These are phyloP conservation scores for Elaeis oleifera DNA, from an alignment of 202 grass and related monocot genomes.

Conservation along the genomic window DNA sequence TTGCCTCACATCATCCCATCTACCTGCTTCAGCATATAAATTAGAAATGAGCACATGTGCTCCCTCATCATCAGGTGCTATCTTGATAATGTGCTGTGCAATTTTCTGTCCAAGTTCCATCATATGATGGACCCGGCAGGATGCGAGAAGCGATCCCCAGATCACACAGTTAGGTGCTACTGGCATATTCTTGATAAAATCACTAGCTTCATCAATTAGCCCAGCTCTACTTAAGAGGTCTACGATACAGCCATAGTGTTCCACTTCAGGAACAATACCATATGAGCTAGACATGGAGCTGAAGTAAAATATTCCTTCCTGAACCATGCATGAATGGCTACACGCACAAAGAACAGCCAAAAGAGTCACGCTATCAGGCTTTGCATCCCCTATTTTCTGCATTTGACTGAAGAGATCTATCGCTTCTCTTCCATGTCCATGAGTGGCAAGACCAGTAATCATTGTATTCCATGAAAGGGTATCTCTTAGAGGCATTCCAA, in stretches of 20 bases:
- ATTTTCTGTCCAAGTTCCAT: slow-evolving; percentile 46
- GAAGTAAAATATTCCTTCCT: slow-evolving; percentile 53
- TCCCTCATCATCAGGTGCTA: slow-evolving; percentile 47
- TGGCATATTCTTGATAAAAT: slow-evolving; percentile 63
- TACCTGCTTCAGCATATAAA: slow-evolving; percentile 51
- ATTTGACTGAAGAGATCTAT: slow-evolving; percentile 51
- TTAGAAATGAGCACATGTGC: slow-evolving; percentile 64
- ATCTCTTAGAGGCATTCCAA: slow-evolving; percentile 39
- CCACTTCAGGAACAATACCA: slow-evolving; percentile 37
- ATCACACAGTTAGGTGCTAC: slow-evolving; percentile 54
- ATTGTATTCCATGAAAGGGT: slow-evolving; percentile 69
- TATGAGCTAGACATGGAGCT: slow-evolving; percentile 36
- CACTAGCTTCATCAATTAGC: slow-evolving; percentile 52
- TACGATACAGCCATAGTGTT: slow-evolving; percentile 73
- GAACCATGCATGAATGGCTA: slow-evolving; percentile 61
- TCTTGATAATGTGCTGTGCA: slow-evolving; percentile 24
- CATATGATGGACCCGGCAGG: slow-evolving; percentile 53
- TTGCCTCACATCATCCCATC: slow-evolving; percentile 54
- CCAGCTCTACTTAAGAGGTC: slow-evolving; percentile 75
- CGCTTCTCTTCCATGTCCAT: slow-evolving; percentile 54
- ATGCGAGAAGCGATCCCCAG: slow-evolving; percentile 72
- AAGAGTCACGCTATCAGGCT: slow-evolving; percentile 65
- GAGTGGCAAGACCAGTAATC: slow-evolving; percentile 63
- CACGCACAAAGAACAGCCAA: slow-evolving; percentile 64
- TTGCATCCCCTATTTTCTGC: slow-evolving; percentile 31